Base-by-base conservation (phyloP, 257 asterid species). In the Gynochthodes officinalis region DNA sequence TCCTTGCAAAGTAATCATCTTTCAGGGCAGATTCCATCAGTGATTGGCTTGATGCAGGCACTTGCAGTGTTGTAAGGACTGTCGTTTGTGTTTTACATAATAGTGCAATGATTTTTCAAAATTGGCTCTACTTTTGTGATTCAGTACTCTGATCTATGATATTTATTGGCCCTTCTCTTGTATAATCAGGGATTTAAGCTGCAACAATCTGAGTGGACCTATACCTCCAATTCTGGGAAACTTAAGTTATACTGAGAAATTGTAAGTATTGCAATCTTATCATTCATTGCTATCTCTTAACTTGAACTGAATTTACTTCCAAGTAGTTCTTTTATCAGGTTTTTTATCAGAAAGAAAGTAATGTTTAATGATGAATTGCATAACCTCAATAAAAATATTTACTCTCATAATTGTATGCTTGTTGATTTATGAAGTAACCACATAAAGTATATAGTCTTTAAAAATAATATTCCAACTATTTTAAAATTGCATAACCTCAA, bases 21-120 rank as follows among this genome's bases (percentile, higher is more conserved):
- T 60, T 79, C 91, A 0, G 99, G 98, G 65, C 81, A 71, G 58
- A 92, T 95, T 75, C 98, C 98, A n/a, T 82, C 96, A 0, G 99
- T 95, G 44, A 82, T 92, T 71, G 99, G 99, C 69, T 85, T 95
- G 77, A 95, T 95, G 99, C 99, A 95, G 83, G 99, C 99, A 46
- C 96, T 95, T 76, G 99, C 99, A 19, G 99, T 95, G 67, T 33
- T 95, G 99, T 95, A 86, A 86, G 98, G 57, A 57, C 44, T 46
- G 64, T 21, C 46, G 23, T 28, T n/a, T 28, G 46, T 49, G n/a
- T 68, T 21, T 25, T 21, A 30, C 21, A 25, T 3, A n/a, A 27
- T 33, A 5, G 18, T 28, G 13, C 21, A 58, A 27, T 33, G 14
- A 69, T 55, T 65, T 28, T 65, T 25, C 2, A 25, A 19, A n/a